Evolutionary conservation across 2,329 filamentous ascomycete genomes (phyloP), one percentile per base, ranked within the genome.

Genomic region (Pseudogymnoascus sp.): DNA sequence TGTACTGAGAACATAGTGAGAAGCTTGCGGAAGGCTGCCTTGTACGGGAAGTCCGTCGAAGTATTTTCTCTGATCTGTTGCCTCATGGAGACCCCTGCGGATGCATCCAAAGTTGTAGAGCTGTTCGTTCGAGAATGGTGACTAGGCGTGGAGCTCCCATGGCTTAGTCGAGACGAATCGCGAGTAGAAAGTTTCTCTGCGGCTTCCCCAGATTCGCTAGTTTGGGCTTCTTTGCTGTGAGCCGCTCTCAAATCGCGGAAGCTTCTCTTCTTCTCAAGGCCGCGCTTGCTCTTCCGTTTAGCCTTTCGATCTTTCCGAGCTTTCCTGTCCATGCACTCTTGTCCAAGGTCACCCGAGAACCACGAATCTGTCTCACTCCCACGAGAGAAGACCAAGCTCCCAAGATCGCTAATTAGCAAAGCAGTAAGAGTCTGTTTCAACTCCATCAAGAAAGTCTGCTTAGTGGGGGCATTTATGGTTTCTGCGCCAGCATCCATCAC

Each of bases 301-400:
- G 85, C 83, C 53, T 86, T 83, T 70, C 83, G 86, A 66, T 86
- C 78, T 68, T 86, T 82, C 3, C 81, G 79, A 60, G 86, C 82
- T 59, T 81, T 83, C 26, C 84, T 80, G 61, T 87, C 84, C 53
- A 87, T 85, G 71, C 85, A 87, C 67, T 87, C 79, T 68, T 87
- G 83, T 2, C 86, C 85, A 6, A 92, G 74, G 13, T 84, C 83
- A 61, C 84, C 81, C 68, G 70, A 72, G 65, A 97, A 95, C 89
- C 93, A 97, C 2, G 81, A 81, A 73, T 97, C 95, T 0, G 93
- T 97, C 77, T 99, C 95, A 44, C 92, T 96, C 2, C 95, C 95
- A 13, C 85, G 80, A 40, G 87, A 83, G 61, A 96, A 95, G 1
- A 97, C 88, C 31, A 91, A 84, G 42, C 88, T 92, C 5, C 93